Evolutionary conservation across 345 rosid species (phyloP).

Genomic region (Melaleuca alternifolia): DNA sequence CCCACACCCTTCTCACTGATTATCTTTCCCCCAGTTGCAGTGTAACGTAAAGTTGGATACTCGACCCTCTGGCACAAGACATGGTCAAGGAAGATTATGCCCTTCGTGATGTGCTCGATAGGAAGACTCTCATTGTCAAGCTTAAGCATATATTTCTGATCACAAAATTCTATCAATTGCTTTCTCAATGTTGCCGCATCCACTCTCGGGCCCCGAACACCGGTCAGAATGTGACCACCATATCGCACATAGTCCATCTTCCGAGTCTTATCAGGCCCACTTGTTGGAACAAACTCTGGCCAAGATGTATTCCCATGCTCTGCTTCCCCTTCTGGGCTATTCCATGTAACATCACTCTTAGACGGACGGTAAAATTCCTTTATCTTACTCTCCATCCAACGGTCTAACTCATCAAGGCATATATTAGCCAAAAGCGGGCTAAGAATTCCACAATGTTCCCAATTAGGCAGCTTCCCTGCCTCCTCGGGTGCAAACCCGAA

Average conservation of each 20-base stretch:
- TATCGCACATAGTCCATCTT: constrained; percentile 81
- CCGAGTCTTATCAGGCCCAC: constrained; percentile 94
- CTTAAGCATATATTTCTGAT: constrained; percentile 82
- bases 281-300: constrained; percentile 99
- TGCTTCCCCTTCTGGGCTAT: constrained; percentile 80
- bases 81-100: constrained; percentile 98
- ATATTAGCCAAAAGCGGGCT: constrained; percentile 85
- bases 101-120: constrained; percentile 87
- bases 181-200: constrained; percentile 93
- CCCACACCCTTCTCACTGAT: constrained; percentile 97
- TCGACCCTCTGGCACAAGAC: constrained; percentile 92
- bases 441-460: constrained; percentile 96
- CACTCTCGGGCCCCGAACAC: constrained; percentile 87
- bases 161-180: constrained; percentile 86
- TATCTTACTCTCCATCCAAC: constrained; percentile 77
- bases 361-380: constrained; percentile 88
- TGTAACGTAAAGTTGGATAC: constrained; percentile 86
- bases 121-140: constrained; percentile 90
- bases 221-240: constrained; percentile 91
- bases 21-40: constrained; percentile 94
- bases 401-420: constrained; percentile 87
- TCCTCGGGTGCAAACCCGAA: constrained; percentile 97
- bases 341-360: constrained; percentile 90
- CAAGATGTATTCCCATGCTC: constrained; percentile 96
- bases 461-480: constrained; percentile 75